Percentiles rank a stretch among this genome's conserved stretches.
Evolutionary conservation across 371 early-diverging fungal species (phyloP).

Genomic region (Mortierella sp.): DNA sequence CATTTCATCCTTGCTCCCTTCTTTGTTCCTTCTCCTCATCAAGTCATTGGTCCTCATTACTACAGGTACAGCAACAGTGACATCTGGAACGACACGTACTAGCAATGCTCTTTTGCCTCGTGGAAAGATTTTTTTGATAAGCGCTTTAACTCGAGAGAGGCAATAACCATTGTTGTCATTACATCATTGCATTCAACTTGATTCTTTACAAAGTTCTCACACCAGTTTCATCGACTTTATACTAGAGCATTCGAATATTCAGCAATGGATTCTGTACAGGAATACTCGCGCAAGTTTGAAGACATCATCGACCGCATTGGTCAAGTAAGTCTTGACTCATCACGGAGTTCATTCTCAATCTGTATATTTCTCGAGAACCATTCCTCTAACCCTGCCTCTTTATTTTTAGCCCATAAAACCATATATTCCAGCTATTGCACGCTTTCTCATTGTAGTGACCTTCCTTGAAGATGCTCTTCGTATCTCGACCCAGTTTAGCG

Average conservation of each 20-base stretch:
- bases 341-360: neutral
- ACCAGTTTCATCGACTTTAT: neutral
- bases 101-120: neutral
- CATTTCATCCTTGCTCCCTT: conserved; percentile 7
- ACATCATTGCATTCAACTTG: neutral
- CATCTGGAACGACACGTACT: neutral
- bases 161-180: neutral
- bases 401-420: conserved; percentile 83
- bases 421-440: conserved; percentile 90
- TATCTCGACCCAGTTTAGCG: conserved; percentile 88
- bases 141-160: neutral
- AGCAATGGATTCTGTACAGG: conserved; percentile 56
- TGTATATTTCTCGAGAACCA: neutral
- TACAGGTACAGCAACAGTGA: neutral
- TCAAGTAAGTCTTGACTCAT: conserved; percentile 8
- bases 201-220: neutral
- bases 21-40: conserved; percentile 5
- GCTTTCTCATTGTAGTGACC: conserved; percentile 94
- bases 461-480: conserved; percentile 95
- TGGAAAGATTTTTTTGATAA: neutral
- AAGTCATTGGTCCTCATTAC: neutral
- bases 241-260: neutral
- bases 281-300: conserved; percentile 72
- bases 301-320: conserved; percentile 79
- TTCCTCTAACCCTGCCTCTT: neutral